Conservation (phyloP, 176 grass and related monocot genomes). For the Sorghum bicolor region Sorghum_bicolor_NCBIv3 NC_012879.2:7425501-7426000, state of each 20-base stretch:
- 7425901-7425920: slow-evolving; percentile 70
- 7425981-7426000: not conserved
- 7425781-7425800: slow-evolving; percentile 29
- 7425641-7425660: slow-evolving; percentile 17
- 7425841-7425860: slow-evolving; percentile 18
- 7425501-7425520: slow-evolving; percentile 51
- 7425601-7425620: slow-evolving; percentile 51
- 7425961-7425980: slow-evolving; percentile 2
- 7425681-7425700: not conserved
- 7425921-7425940: slow-evolving; percentile 89
- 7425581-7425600: slow-evolving; percentile 46
- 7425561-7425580: slow-evolving; percentile 63
- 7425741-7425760: slow-evolving; percentile 77
- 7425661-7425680: slow-evolving; percentile 10
- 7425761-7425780: slow-evolving; percentile 85
- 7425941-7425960: slow-evolving; percentile 90
- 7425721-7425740: slow-evolving; percentile 42
- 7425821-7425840: slow-evolving; percentile 23
- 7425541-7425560: slow-evolving; percentile 52
- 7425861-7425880: slow-evolving; percentile 86
- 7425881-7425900: slow-evolving; percentile 92
- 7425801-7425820: slow-evolving; percentile 26
- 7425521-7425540: slow-evolving; percentile 74
- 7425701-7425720: not conserved
- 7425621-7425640: slow-evolving; percentile 29